Percentiles rank a stretch among this genome's conserved stretches.
phyloP scores from a whole-genome alignment of 192 early-diverging fungal genomes.

The Coemansia sp. region DNA sequence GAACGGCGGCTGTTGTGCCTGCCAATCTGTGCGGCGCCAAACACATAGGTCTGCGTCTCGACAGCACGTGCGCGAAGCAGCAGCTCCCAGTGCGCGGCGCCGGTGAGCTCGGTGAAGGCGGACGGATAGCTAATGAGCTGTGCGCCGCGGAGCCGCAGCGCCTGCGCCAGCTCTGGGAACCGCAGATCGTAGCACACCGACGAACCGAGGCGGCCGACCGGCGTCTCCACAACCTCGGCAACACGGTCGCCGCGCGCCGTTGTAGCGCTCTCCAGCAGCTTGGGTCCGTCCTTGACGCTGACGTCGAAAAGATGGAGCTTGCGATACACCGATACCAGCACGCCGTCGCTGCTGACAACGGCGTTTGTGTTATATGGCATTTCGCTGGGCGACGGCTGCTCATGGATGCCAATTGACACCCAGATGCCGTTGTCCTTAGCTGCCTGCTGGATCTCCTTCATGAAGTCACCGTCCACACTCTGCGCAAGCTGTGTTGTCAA shows the following conservation, averaged over 20 bases:
- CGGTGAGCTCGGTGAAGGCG: slow-evolving; percentile 80
- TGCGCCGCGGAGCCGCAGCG: slow-evolving; percentile 59
- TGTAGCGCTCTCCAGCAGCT: slow-evolving; percentile 35
- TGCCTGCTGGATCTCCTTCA: slow-evolving; percentile 60
- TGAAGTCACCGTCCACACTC: slow-evolving; percentile 57
- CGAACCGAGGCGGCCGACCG: slow-evolving; percentile 62
- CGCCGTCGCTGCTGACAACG: slow-evolving; percentile 62
- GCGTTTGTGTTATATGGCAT: slow-evolving; percentile 70
- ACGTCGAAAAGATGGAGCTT: slow-evolving; percentile 87
- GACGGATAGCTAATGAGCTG: slow-evolving; percentile 79
- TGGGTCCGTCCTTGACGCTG: slow-evolving; percentile 44
- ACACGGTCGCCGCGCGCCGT: slow-evolving; percentile 24
- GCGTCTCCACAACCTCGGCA: slow-evolving; percentile 37
- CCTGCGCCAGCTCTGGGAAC: slow-evolving; percentile 71
- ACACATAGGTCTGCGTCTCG: slow-evolving; percentile 81
- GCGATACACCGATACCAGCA: slow-evolving; percentile 60
- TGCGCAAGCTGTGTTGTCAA: slow-evolving; percentile 58
- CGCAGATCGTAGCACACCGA: slow-evolving; percentile 81
- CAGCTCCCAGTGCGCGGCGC: slow-evolving; percentile 81
- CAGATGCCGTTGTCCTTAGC: slow-evolving; percentile 64
- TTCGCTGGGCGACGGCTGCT: slow-evolving; percentile 34
- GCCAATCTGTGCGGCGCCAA: slow-evolving; percentile 78
- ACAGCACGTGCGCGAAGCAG: slow-evolving; percentile 80
- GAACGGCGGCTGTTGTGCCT: slow-evolving; percentile 68
- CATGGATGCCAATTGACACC: slow-evolving; percentile 81